Evolutionary conservation across 2,329 filamentous ascomycete species (phyloP), one percentile per base, ranked within the genome.

Genomic region (Cadophora sp.): DNA sequence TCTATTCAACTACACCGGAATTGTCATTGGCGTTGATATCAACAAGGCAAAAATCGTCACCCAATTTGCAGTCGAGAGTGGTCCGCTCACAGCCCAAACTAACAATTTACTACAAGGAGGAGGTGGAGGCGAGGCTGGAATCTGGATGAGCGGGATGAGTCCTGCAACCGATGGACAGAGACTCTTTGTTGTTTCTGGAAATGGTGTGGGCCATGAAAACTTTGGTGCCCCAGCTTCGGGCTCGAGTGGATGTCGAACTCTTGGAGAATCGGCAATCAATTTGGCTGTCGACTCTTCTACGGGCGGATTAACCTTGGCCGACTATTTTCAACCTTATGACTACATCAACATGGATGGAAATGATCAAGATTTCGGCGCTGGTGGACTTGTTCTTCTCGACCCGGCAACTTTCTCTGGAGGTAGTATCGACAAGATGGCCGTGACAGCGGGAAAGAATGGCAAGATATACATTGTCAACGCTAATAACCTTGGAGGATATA

Each of bases 1-100:
- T 27, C 79, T 83, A 64, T 87, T 83, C 73, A 85, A 87, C 72
- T 86, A 86, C 68, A 85, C 84, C 1, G 83, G 84, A 82, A 7
- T 81, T 77, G 77, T 86, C 48, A 78, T 86, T 48, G 83, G 83
- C 3, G 80, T 82, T 72, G 79, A 84, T 73, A 81, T 82, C 66
- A 79, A 77, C 0, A 78, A 75, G 0, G 79, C 79, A 16, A 64
- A 74, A 60, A 70, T 77, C 3, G 72, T 77, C 8, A 75, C 73
- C 43, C 65, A 75, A 41, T 83, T 77, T 69, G 78, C 81, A 1
- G 81, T 78, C 1, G 75, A 82, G 45, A 79, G 79, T 3, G 80
- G 82, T 2, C 73, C 73, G 6, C 72, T 74, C 0, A 68, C 64
- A 14, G 73, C 75, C 2, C 73, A 76, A 41, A 71, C 74, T 43